Base-by-base conservation (phyloP, 805 yeast genomes). In the Ogataea zsoltii region DNA sequence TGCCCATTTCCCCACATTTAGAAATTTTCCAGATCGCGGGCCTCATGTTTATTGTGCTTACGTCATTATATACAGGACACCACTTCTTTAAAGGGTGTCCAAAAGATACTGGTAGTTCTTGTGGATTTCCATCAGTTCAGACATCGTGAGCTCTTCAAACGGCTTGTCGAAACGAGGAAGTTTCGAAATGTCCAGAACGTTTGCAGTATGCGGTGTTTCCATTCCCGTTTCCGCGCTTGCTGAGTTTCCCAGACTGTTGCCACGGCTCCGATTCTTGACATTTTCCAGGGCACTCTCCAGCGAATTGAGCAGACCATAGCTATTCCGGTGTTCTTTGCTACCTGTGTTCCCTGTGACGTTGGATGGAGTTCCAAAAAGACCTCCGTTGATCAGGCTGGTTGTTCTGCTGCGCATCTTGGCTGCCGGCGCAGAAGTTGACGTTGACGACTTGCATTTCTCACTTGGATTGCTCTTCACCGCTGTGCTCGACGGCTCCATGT, bases 211-310 rank as follows among this genome's bases (percentile, higher is more conserved):
- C 25, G 9, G 9, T 5, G 25, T 21, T 21, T 21, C 25, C 9
- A 33, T 23, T 4, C 38, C 41, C 2, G 23, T 36, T 11, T 32
- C 9, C 21, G 51, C n/a, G n/a, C n/a, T n/a, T n/a, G n/a, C n/a
- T n/a, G n/a, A n/a, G n/a, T n/a, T 53, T 9, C 52, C 46, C 18
- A 55, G 13, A 6, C 56, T 51, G 19, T 43, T 63, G 6, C 65
- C 67, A 12, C 69, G 42, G 38, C 67, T 63, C 33, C 68, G 47
- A 31, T 57, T 61, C 38, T 58, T 60, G 3, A 55, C 67, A 33
- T 54, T 63, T 14, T 63, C 68, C 36, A 66, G 50, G 1, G 69
- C 70, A 42, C 47, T 61, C 38, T 66, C 71, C 16, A 67, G 49
- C 3, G 69, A 57, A 29, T 56, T 60, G 15, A 65, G 42, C 12